phyloP scores from a whole-genome alignment of 345 rosid species.

The Atalantia buxifolia region DNA sequence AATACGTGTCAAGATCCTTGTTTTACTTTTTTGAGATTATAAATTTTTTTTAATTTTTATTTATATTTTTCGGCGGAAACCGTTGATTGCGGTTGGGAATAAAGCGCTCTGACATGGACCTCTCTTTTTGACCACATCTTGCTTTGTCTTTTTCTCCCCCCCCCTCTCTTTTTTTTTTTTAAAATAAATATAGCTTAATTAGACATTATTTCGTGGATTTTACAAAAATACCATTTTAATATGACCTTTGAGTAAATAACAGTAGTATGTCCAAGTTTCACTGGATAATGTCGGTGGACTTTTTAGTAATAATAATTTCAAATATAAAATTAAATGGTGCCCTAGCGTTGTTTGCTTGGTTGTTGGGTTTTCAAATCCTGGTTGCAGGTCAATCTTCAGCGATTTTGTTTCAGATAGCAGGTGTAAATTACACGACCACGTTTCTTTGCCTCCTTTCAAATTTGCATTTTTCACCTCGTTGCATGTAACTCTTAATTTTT shows the following conservation, averaged over 20 bases:
- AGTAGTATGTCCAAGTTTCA: not conserved
- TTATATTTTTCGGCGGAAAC: slow-evolving; percentile 53
- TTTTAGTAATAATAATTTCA: not conserved
- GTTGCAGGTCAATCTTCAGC: slow-evolving; percentile 23
- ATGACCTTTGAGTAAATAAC: not conserved
- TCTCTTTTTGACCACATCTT: slow-evolving; percentile 52
- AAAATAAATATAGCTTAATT: not conserved
- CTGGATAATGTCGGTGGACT: slow-evolving; percentile 48
- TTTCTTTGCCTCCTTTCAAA: not conserved
- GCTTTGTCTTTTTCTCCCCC: slow-evolving; percentile 22
- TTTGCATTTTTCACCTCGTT: not conserved
- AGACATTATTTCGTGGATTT: not conserved
- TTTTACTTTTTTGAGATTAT: not conserved
- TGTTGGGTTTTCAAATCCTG: slow-evolving; percentile 36
- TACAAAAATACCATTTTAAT: slow-evolving; percentile 7
- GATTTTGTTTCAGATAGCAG: slow-evolving; percentile 8
- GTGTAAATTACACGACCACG: slow-evolving; percentile 16
- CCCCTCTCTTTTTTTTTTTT: not conserved
- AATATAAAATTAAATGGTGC: slow-evolving; percentile 11
- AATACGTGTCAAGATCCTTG: slow-evolving; percentile 24
- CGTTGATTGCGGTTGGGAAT: slow-evolving; percentile 98
- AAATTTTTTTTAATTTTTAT: not conserved
- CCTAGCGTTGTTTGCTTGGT: slow-evolving; percentile 25
- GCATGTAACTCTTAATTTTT: not conserved
- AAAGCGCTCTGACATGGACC: slow-evolving; percentile 57